Base-by-base conservation (phyloP, 768 basidiomycete genomes). In the Leccinum olivaceopallidum region DNA sequence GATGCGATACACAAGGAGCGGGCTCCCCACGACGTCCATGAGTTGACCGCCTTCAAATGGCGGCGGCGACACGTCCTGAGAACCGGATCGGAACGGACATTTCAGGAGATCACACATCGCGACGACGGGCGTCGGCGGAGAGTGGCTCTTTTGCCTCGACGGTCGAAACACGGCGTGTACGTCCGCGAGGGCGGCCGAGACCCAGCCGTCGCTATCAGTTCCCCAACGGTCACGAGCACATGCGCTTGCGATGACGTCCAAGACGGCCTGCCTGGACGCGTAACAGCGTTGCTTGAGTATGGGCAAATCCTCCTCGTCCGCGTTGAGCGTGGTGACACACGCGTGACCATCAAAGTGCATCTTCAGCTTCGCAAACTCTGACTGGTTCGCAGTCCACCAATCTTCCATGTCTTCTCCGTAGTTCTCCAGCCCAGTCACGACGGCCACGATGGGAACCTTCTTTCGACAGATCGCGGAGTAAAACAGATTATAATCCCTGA, bases 351-450 rank as follows among this genome's bases (percentile, higher is more conserved):
- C 61, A 54, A 79, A 76, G 50, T 62, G 57, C 71, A 79, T 73
- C 39, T 67, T 69, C 60, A 72, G 67, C 52, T 14, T 42, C 22
- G 58, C 39, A 48, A 77, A 67, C 58, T 73, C 73, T 47, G 44
- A 48, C 30, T 66, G 63, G 57, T 79, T 78, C 32, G 65, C 60
- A 14, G 53, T 53, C 78, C 78, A 78, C 78, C 62, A 75, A 63
- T 59, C 63, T 26, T 44, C 51, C 71, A 73, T 74, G 42, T 69
- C 59, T 7, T 34, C 44, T 14, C 71, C 72, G 28, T 78, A 67
- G 56, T 77, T 72, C 66, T 78, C 77, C 61, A 78, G 53, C 0
- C 78, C 77, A 0, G 75, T 78, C 47, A 78, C 67, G 37, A 78
- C 70, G 8, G 67, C 57, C 47, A 75, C 78, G 58, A 78, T 72